phyloP scores from a whole-genome alignment of 2,329 filamentous ascomycete species.

The Stagonosporopsis cucurbitacearum region DNA sequence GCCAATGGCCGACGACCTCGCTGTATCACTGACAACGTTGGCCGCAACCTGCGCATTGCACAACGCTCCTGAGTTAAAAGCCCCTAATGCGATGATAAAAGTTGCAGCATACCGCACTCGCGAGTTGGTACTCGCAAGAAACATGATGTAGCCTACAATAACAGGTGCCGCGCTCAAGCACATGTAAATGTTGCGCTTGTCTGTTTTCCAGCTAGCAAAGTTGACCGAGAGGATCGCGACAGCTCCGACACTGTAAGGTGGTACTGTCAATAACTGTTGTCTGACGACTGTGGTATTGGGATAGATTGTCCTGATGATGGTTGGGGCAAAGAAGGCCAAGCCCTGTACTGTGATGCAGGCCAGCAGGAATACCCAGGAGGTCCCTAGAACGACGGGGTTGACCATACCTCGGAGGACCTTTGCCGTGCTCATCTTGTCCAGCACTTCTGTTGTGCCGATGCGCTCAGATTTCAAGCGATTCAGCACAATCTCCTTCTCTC shows the following conservation, averaged over 20 bases:
- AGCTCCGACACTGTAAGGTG: constrained; percentile 69
- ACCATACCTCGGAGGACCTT: constrained; percentile 67
- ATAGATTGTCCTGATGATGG: constrained; percentile 71
- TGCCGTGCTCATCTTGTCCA: constrained; percentile 65
- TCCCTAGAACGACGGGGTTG: constrained; percentile 64
- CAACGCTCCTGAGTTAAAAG: background rate
- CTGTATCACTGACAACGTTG: background rate
- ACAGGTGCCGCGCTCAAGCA: constrained; percentile 63
- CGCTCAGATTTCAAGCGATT: constrained; percentile 53
- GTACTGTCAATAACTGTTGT: constrained; percentile 71
- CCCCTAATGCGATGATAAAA: background rate
- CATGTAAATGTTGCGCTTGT: constrained; percentile 65
- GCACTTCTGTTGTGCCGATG: constrained; percentile 62
- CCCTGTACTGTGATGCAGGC: constrained; percentile 72
- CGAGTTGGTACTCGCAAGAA: background rate
- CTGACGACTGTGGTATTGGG: constrained; percentile 60
- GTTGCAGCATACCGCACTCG: background rate
- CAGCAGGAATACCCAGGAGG: constrained; percentile 63
- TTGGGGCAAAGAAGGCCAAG: constrained; percentile 70
- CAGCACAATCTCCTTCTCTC: background rate
- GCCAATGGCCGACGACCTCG: background rate
- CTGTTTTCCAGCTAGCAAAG: constrained; percentile 63
- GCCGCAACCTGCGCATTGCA: background rate
- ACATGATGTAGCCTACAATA: constrained; percentile 65
- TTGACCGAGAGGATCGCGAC: constrained; percentile 67